These are phyloP conservation scores for Ceratobasidium sp. DNA, from an alignment of 1,284 basidiomycete genomes.

Conservation along the genomic window DNA sequence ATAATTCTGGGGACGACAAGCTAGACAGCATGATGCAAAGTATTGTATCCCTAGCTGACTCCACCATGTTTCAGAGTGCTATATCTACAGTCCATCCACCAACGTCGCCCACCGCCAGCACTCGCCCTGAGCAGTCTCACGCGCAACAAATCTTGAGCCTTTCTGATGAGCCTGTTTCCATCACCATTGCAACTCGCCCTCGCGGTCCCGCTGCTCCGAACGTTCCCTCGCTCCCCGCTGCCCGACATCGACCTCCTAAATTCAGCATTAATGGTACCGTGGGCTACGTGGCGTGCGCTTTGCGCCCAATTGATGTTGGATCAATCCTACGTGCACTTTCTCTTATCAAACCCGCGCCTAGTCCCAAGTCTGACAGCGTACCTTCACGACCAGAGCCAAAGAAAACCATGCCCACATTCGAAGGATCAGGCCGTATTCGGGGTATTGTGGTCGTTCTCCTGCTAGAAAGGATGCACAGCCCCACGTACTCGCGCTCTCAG, in stretches of 20 bases:
- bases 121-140: conserved; percentile 37
- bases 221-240: conserved; percentile 54
- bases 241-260: conserved; percentile 39
- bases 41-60: conserved; percentile 63
- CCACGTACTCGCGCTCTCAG: conserved; percentile 16
- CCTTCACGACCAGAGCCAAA: conserved; percentile 1
- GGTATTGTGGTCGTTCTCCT: conserved; percentile 21
- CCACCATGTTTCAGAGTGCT: conserved; percentile 79
- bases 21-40: conserved; percentile 77
- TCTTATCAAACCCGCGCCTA: conserved; percentile 11
- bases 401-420: conserved; percentile 19
- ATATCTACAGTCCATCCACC: conserved; percentile 59
- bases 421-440: conserved; percentile 35
- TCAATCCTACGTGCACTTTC: conserved; percentile 35
- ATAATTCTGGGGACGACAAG: conserved; percentile 44
- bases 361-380: background rate
- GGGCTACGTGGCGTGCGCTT: conserved; percentile 34
- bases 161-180: conserved; percentile 59
- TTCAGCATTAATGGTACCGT: conserved; percentile 25
- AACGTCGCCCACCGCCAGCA: conserved; percentile 30
- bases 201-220: conserved; percentile 58
- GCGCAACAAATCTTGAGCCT: conserved; percentile 24
- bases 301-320: conserved; percentile 32
- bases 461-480: conserved; percentile 17
- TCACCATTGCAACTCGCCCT: conserved; percentile 66